Evolutionary conservation across 129 eudicot species (phyloP).

Genomic region (Helianthus annuus): DNA sequence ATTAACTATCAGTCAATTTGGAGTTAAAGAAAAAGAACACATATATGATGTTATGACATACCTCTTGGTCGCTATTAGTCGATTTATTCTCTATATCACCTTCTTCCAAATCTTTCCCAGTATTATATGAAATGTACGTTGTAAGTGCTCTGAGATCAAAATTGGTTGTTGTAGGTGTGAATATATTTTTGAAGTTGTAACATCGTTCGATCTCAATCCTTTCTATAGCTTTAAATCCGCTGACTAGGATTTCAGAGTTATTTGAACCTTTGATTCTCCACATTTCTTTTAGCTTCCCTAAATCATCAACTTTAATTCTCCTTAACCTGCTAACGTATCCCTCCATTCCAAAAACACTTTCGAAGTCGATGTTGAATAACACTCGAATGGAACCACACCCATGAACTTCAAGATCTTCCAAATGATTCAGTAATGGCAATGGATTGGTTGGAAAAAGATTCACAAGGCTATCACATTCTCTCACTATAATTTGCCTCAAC

Average conservation of each 20-base stretch:
- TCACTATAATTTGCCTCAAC: conserved; percentile 1
- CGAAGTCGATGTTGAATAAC: conserved; percentile 7
- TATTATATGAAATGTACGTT: not conserved
- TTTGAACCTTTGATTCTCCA: conserved; percentile 1
- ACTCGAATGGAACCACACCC: not conserved
- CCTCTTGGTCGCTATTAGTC: not conserved
- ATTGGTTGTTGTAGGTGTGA: conserved; percentile 2
- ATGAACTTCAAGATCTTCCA: not conserved
- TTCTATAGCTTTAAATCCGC: not conserved
- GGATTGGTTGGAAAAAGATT: not conserved
- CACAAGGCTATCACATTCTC: not conserved
- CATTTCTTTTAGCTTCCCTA: not conserved
- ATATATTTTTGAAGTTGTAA: not conserved
- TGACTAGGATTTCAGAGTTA: not conserved
- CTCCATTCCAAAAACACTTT: not conserved
- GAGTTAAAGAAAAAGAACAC: not conserved
- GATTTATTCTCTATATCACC: not conserved
- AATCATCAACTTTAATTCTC: not conserved
- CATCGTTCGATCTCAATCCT: not conserved
- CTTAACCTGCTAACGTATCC: not conserved
- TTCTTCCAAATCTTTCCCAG: not conserved
- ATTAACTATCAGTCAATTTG: not conserved
- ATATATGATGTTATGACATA: not conserved
- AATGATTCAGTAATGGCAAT: not conserved
- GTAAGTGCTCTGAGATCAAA: not conserved